Base-by-base conservation (phyloP, 257 asterid genomes). In the Salvia rosmarinus region DNA sequence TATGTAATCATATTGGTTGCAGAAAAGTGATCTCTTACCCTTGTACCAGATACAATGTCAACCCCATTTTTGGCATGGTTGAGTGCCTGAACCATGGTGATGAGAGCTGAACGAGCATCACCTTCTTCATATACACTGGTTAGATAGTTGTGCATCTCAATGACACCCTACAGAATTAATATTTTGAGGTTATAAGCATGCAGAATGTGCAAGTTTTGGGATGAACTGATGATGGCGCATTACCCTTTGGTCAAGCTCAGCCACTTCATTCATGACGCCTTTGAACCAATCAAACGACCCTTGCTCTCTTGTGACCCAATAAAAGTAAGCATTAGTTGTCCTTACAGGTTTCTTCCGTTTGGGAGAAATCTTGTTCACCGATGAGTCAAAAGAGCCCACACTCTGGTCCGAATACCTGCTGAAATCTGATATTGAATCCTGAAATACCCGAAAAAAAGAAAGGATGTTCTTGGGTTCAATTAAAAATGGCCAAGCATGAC, bases 41-140 rank as follows among this genome's bases (percentile, higher is more conserved):
- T 81, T 32, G 95, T 93, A 60, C 98, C 96, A 9, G 96, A 90
- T 56, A 93, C 95, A 69, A 90, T 84, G 61, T 90, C 97, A 44
- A 89, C 96, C 55, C 98, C 98, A 52, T 93, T 90, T 74, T 93
- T 93, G 5, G 98, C 97, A 86, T 93, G 97, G 84, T 93, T 90
- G 60, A 93, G 96, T 20, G 97, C 96, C 59, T 90, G 98, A 56
- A 93, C 97, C 97, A 93, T 90, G 39, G 98, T 93, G 82, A 93
- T 90, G 77, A 93, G 96, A 43, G 97, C 97, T 25, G 98, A 93
- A 71, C 96, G 97, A 35, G 96, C 98, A 82, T 93, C 97, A 4
- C 98, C 97, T 83, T 93, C 97, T 79, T 93, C 98, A 30, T 94
- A 94, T 34, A 94, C 98, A 64, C 98, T 94, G 1, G 98, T 94